Conservation (phyloP, 306 rosid species). For the Lagenaria siceraria region DNA sequence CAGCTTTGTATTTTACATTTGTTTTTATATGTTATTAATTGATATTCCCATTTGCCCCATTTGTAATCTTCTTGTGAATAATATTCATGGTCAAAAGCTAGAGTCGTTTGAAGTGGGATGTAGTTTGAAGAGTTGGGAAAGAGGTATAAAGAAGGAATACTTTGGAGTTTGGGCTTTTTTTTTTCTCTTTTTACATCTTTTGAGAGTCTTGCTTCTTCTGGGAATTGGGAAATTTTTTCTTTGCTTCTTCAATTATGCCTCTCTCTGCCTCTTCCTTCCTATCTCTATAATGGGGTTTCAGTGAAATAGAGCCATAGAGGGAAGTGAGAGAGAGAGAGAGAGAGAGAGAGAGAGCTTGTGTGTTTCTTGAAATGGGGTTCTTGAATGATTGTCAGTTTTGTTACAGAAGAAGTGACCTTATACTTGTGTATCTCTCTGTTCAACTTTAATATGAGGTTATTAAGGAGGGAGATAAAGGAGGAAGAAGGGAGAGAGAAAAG, state of each 20-base stretch:
- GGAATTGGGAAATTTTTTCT: conserved; percentile 16
- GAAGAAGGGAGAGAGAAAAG: conserved; percentile 13
- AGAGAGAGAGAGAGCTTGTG: neutral
- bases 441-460: conserved; percentile 32
- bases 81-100: conserved; percentile 19
- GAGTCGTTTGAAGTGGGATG: neutral
- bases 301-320: neutral
- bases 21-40: conserved; percentile 1
- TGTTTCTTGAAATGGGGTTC: neutral
- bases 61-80: conserved; percentile 14
- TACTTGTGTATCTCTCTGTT: neutral
- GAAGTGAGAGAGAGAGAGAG: neutral
- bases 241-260: conserved; percentile 27
- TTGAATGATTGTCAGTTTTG: neutral
- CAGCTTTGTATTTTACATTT: conserved; percentile 12
- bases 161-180: conserved; percentile 53
- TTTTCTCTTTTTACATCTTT: conserved; percentile 42
- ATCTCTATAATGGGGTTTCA: conserved; percentile 17
- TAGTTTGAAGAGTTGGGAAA: neutral
- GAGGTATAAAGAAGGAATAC: conserved; percentile 26
- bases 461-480: neutral
- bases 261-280: conserved; percentile 15
- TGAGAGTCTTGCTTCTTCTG: conserved; percentile 71
- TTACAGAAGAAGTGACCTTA: conserved; percentile 15
- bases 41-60: conserved; percentile 16